Conservation (phyloP, 306 rosid species). For the Crotalaria pallida region DNA sequence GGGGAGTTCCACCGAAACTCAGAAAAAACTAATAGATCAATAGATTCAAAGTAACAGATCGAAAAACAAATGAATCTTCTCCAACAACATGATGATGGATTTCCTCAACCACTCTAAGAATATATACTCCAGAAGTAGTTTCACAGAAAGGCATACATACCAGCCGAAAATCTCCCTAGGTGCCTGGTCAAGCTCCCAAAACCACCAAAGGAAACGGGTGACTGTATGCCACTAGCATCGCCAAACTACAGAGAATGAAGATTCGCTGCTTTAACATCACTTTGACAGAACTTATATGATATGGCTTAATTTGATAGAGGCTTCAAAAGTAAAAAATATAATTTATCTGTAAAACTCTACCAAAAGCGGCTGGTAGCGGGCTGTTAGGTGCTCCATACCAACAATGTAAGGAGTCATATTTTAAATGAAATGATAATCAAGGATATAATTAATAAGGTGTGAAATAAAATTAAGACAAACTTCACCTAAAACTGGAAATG, state of each 20-base stretch:
- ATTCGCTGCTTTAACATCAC: slow-evolving; percentile 18
- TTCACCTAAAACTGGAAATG: not conserved
- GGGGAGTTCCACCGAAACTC: not conserved
- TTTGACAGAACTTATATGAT: slow-evolving; percentile 17
- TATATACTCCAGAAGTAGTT: not conserved
- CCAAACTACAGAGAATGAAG: slow-evolving; percentile 69
- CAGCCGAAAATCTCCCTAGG: slow-evolving; percentile 71
- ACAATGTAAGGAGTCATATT: slow-evolving; percentile 24
- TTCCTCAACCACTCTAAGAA: not conserved
- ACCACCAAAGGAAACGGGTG: slow-evolving; percentile 93
- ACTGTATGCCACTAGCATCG: slow-evolving; percentile 93
- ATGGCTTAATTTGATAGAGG: slow-evolving; percentile 23
- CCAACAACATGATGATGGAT: not conserved
- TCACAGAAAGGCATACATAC: slow-evolving; percentile 42
- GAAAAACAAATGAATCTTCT: not conserved
- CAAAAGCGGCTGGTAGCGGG: slow-evolving; percentile 80
- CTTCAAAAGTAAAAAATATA: slow-evolving; percentile 20
- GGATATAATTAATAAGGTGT: not conserved
- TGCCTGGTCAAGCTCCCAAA: slow-evolving; percentile 96
- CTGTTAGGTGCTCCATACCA: slow-evolving; percentile 40
- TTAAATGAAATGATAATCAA: not conserved
- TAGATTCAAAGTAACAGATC: not conserved
- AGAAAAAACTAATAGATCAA: not conserved
- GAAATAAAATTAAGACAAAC: not conserved
- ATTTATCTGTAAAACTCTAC: slow-evolving; percentile 78